Evolutionary conservation across 345 rosid species (phyloP).

Genomic region (rapeseed (Brassica napus)): DNA sequence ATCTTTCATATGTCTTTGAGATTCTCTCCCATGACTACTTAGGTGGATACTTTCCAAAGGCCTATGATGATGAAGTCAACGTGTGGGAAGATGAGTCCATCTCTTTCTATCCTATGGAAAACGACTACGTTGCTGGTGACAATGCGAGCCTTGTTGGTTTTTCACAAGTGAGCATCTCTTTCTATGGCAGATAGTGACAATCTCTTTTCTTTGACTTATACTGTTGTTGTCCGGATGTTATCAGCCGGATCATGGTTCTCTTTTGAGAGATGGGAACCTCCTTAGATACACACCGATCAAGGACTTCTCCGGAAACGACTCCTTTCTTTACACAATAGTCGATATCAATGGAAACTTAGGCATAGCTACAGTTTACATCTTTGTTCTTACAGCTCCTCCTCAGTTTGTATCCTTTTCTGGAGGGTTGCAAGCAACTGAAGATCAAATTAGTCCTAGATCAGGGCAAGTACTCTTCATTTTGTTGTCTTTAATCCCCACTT

Average conservation of each 20-base stretch:
- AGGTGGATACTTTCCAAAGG: conserved; percentile 89
- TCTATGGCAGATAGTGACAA: background rate
- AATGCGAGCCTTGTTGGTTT: conserved; percentile 60
- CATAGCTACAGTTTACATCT: conserved; percentile 57
- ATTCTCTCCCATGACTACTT: conserved; percentile 29
- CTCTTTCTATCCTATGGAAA: conserved; percentile 64
- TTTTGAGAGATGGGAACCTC: conserved; percentile 60
- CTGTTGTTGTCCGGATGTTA: conserved; percentile 21
- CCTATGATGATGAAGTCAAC: conserved; percentile 57
- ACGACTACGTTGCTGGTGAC: conserved; percentile 72
- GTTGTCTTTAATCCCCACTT: background rate
- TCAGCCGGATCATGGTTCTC: conserved; percentile 84
- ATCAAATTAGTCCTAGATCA: conserved; percentile 63
- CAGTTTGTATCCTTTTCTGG: conserved; percentile 69
- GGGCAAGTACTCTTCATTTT: conserved; percentile 46
- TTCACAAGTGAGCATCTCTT: conserved; percentile 57
- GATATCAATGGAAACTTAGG: conserved; percentile 72
- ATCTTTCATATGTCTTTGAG: background rate
- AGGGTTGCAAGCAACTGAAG: conserved; percentile 76
- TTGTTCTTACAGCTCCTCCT: conserved; percentile 75
- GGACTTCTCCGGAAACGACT: conserved; percentile 72
- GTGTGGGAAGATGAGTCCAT: conserved; percentile 92
- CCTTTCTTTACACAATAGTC: conserved; percentile 61
- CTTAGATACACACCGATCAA: conserved; percentile 82
- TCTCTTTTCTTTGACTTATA: background rate